These are phyloP conservation scores for Tympanopsis confertula DNA, from an alignment of 2,329 filamentous ascomycete genomes.

Conservation along the genomic window DNA sequence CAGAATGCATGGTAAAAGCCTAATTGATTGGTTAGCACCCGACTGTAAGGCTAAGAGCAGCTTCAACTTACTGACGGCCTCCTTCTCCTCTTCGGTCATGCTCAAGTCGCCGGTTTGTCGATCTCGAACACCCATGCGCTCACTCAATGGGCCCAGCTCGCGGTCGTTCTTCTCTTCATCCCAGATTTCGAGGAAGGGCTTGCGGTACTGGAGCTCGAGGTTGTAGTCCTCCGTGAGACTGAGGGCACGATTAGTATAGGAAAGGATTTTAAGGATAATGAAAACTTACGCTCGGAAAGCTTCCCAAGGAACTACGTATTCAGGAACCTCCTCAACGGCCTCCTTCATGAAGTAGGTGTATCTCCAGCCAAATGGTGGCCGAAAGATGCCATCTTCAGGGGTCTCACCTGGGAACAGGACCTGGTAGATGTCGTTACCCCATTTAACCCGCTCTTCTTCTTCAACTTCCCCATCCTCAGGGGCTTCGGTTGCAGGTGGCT, in stretches of 20 bases:
- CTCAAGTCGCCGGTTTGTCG: slow-evolving; percentile 53
- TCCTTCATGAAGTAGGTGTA: slow-evolving; percentile 95
- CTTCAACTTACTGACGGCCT: slow-evolving; percentile 50
- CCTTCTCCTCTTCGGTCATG: slow-evolving; percentile 78
- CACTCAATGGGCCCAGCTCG: slow-evolving; percentile 71
- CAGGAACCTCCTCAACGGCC: slow-evolving; percentile 88
- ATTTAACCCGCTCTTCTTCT: slow-evolving; percentile 59
- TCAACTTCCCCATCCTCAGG: slow-evolving; percentile 34
- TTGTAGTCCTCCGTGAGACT: slow-evolving; percentile 85
- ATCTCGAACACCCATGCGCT: slow-evolving; percentile 87
- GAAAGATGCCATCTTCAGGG: slow-evolving; percentile 77
- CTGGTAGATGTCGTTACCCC: slow-evolving; percentile 87
- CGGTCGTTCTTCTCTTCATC: slow-evolving; percentile 77
- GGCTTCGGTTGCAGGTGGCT: slow-evolving; percentile 7
- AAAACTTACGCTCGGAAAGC: slow-evolving; percentile 65
- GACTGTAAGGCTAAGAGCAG: no score
- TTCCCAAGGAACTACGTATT: slow-evolving; percentile 97
- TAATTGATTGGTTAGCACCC: not conserved
- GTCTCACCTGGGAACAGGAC: slow-evolving; percentile 79
- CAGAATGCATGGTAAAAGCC: slow-evolving; percentile 87
- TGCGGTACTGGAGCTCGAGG: slow-evolving; percentile 86
- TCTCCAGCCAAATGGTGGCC: slow-evolving; percentile 93
- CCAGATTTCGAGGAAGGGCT: slow-evolving; percentile 84
- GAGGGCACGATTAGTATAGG: not conserved
- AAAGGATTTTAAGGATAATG: not conserved